These are phyloP conservation scores for Colletotrichum liriopes DNA, from an alignment of 2,329 filamentous ascomycete genomes.

Conservation along the genomic window DNA sequence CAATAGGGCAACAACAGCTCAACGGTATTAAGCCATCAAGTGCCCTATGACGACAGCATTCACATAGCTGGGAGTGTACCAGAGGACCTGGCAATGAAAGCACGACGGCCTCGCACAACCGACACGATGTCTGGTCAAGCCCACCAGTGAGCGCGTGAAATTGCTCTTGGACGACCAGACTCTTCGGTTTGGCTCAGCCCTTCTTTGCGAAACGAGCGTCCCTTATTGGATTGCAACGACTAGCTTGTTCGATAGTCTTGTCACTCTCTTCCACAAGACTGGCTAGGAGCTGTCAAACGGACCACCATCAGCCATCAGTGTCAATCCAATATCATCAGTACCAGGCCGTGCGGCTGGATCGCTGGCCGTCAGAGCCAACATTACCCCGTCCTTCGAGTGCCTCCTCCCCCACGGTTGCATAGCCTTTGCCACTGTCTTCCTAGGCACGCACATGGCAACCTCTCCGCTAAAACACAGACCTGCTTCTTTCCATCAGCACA, in stretches of 20 bases:
- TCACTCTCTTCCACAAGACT: constrained; percentile 17
- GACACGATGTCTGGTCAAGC: not conserved
- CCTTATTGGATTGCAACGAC: constrained; percentile 4
- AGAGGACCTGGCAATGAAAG: constrained; percentile 1
- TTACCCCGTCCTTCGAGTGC: not conserved
- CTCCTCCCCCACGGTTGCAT: constrained; percentile 31
- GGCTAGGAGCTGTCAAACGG: constrained; percentile 6
- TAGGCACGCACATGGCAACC: constrained; percentile 38
- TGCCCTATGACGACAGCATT: constrained; percentile 25
- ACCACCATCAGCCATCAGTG: not conserved
- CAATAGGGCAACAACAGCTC: constrained; percentile 10
- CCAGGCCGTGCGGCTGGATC: constrained; percentile 4
- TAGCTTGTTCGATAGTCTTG: constrained; percentile 27
- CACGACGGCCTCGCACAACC: constrained; percentile 22
- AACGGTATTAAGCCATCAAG: not conserved
- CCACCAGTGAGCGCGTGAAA: constrained; percentile 8
- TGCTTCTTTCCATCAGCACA: constrained; percentile 28
- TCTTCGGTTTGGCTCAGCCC: constrained; percentile 21
- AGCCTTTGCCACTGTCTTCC: constrained; percentile 39
- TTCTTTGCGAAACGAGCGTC: constrained; percentile 4
- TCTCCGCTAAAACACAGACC: constrained; percentile 38
- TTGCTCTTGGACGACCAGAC: not conserved
- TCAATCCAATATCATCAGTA: not conserved
- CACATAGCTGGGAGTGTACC: not conserved
- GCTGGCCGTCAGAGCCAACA: not conserved